Evolutionary conservation across 495 filamentous ascomycete genomes (phyloP), one percentile per base, ranked within the genome.

Genomic region (Evansstolkia leycettana): DNA sequence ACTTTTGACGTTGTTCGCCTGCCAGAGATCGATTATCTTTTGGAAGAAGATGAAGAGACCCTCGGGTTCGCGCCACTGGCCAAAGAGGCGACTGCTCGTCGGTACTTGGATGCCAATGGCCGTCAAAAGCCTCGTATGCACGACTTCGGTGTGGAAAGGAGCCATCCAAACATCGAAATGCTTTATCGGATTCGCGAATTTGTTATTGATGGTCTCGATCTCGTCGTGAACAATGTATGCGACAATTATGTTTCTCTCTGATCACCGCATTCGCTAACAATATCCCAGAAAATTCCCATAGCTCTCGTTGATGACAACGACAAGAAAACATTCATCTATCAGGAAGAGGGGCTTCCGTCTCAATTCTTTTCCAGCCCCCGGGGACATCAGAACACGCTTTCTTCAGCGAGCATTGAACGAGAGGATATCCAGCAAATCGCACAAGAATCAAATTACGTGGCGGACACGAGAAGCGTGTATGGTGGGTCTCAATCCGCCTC

Each of bases 31-130:
- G 69, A 73, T 14, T 88, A 88, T 50, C 60, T 87, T 33, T 62
- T 90, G 1, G 76, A 82, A 37, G 84, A 90, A 51, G 83, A 90
- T 50, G 75, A 74, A 41, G 73, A 80, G 23, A 84, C 73, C 12
- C 61, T 84, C 36, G 79, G 78, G n/a, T 85, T 87, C 53, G 62
- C 67, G 35, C 84, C 84, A 4, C 57, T 90, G 14, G 52, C 66
- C 15, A 58, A 68, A 37, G 55, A 69, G 7, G 43, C 62, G 14
- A 70, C 67, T n/a, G 57, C 42, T 33, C 61, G 61, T 19, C 58
- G 67, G 42, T 75, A 73, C 48, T 55, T 69, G 38, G 50, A 50
- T 43, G 41, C 50, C 6, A 54, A 58, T 28, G 54, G 50, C n/a
- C 47, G 44, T 12, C 38, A 58, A 35, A 84, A 80, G 42, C 67